Conservation (phyloP, 306 rosid species). For the Lathyrus oleraceus region DNA sequence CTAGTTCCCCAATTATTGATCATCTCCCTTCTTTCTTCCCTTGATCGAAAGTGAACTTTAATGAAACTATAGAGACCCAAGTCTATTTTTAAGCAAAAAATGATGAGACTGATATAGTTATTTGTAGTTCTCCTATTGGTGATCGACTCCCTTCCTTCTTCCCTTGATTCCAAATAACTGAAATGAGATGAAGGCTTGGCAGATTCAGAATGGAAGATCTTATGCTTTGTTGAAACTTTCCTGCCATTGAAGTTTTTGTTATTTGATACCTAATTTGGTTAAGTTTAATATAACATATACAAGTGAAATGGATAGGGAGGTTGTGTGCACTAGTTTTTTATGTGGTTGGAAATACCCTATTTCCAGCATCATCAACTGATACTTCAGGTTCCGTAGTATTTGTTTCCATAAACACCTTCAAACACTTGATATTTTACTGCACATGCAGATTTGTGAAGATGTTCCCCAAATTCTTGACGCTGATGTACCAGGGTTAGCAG, state of each 20-base stretch:
- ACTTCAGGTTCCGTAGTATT: slow-evolving; percentile 3
- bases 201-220: background rate
- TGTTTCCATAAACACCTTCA: slow-evolving; percentile 10
- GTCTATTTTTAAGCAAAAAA: too few species aligned
- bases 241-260: background rate
- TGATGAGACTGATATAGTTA: too few species aligned
- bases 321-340: slow-evolving; percentile 15
- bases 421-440: slow-evolving; percentile 4
- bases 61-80: too few species aligned
- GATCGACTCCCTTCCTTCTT: background rate
- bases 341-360: slow-evolving; percentile 4
- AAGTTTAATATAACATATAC: slow-evolving; percentile 10
- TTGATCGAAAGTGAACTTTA: background rate
- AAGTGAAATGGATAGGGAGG: slow-evolving; percentile 4
- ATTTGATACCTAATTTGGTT: slow-evolving; percentile 21
- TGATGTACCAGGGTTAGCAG: slow-evolving; percentile 92
- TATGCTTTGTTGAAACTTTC: background rate
- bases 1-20: background rate
- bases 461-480: slow-evolving; percentile 93
- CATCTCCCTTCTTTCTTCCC: slow-evolving; percentile 2
- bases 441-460: slow-evolving; percentile 91
- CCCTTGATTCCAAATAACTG: slow-evolving; percentile 17
- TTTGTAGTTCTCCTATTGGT: too few species aligned
- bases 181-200: slow-evolving; percentile 8
- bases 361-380: slow-evolving; percentile 20